Evolutionary conservation across 495 filamentous ascomycete genomes (phyloP).

Genomic region (Astrocystis sublimbata): DNA sequence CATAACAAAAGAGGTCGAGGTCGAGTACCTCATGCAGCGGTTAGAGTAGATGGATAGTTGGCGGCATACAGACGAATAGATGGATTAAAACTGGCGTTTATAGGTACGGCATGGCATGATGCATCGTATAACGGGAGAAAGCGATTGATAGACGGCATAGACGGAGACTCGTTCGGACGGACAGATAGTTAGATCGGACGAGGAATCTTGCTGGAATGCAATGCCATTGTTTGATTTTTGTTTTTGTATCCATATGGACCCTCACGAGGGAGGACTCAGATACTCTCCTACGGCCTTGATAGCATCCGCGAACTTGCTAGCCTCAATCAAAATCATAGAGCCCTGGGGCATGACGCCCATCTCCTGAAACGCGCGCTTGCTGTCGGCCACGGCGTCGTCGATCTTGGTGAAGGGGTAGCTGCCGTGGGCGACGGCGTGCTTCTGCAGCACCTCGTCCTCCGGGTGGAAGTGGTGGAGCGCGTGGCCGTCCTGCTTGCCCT

Average conservation of each 20-base stretch:
- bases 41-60: slow-evolving; percentile 54
- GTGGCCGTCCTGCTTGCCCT: slow-evolving; percentile 67
- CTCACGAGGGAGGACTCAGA: slow-evolving; percentile 51
- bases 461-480: slow-evolving; percentile 86
- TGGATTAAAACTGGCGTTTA: slow-evolving; percentile 3
- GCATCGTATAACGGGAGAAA: neutral
- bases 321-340: slow-evolving; percentile 77
- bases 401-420: slow-evolving; percentile 77
- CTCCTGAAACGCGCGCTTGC: slow-evolving; percentile 92
- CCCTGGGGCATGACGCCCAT: slow-evolving; percentile 83
- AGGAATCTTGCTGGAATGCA: slow-evolving; percentile 1
- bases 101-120: slow-evolving; percentile 8
- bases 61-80: slow-evolving; percentile 1
- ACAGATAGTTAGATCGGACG: neutral
- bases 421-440: slow-evolving; percentile 64
- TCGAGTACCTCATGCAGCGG: slow-evolving; percentile 96
- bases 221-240: slow-evolving; percentile 20
- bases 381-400: slow-evolving; percentile 78
- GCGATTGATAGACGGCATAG: slow-evolving; percentile 7
- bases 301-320: slow-evolving; percentile 62
- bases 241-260: slow-evolving; percentile 14
- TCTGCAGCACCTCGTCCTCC: slow-evolving; percentile 88
- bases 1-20: slow-evolving; percentile 94
- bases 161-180: neutral
- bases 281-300: slow-evolving; percentile 72